Conservation (phyloP, 805 yeast genomes). For the Candida palmyrensis region DNA sequence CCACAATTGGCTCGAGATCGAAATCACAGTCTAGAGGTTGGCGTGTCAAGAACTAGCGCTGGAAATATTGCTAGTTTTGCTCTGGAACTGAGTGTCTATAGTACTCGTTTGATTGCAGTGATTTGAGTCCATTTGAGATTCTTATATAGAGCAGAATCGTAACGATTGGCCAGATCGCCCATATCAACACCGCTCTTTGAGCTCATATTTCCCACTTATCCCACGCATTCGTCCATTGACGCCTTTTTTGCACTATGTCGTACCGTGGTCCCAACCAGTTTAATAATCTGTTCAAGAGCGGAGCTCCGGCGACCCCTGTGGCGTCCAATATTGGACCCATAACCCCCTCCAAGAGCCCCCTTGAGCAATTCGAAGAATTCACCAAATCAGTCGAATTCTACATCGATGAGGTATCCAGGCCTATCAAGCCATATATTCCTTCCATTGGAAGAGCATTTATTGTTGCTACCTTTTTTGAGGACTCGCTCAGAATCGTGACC, state of each 20-base stretch:
- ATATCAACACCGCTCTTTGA: too few species aligned
- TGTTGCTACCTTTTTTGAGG: constrained; percentile 92
- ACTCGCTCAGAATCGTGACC: constrained; percentile 71
- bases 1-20: too few species aligned
- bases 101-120: too few species aligned
- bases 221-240: too few species aligned
- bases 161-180: too few species aligned
- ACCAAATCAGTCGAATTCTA: constrained; percentile 51
- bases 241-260: constrained; percentile 31
- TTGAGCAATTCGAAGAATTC: constrained; percentile 44
- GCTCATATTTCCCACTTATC: too few species aligned
- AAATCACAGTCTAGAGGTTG: too few species aligned
- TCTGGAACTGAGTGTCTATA: too few species aligned
- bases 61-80: too few species aligned
- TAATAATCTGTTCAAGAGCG: constrained; percentile 28
- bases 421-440: constrained; percentile 73
- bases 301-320: constrained; percentile 11
- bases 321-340: constrained; percentile 23
- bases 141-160: too few species aligned
- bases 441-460: constrained; percentile 83
- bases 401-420: constrained; percentile 45
- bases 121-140: too few species aligned
- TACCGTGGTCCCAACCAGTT: constrained; percentile 42
- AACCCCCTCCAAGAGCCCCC: constrained; percentile 19
- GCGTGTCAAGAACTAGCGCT: too few species aligned